phyloP scores from a whole-genome alignment of 257 asterid genomes.

The Verbena officinalis region DNA sequence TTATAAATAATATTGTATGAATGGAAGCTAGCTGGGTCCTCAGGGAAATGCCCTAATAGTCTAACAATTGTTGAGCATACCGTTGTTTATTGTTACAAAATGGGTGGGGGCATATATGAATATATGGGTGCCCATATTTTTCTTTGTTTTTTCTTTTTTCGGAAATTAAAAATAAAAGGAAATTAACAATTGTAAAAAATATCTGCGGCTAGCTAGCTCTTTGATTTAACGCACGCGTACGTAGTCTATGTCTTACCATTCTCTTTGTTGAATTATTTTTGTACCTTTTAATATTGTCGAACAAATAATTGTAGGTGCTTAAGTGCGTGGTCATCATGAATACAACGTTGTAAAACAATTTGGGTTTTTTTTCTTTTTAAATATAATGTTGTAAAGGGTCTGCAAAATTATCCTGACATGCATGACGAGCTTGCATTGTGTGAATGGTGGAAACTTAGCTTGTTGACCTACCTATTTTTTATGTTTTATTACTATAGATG shows the following conservation, averaged over 20 bases:
- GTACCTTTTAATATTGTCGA: not conserved
- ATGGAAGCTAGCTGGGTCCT: slow-evolving; percentile 20
- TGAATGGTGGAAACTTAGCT: slow-evolving; percentile 13
- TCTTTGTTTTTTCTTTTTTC: not conserved
- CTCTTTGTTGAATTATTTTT: not conserved
- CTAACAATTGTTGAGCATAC: slow-evolving; percentile 36
- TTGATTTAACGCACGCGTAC: not conserved
- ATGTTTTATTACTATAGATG: not conserved
- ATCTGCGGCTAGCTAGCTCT: too few species aligned
- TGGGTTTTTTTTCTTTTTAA: too few species aligned
- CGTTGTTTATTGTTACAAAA: not conserved
- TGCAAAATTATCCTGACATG: not conserved
- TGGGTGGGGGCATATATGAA: slow-evolving; percentile 5
- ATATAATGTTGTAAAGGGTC: too few species aligned
- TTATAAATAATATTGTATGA: too few species aligned
- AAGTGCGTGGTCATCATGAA: not conserved
- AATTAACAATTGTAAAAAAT: not conserved
- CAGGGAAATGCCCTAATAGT: slow-evolving; percentile 2
- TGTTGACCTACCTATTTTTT: slow-evolving; percentile 8
- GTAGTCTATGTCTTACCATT: slow-evolving; percentile 11
- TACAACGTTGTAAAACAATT: not conserved
- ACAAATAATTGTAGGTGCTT: not conserved
- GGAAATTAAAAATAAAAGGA: not conserved
- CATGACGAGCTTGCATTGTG: not conserved
- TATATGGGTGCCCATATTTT: not conserved